phyloP scores from a whole-genome alignment of 2,329 filamentous ascomycete genomes.

The Aspergillus novoparasiticus region DNA sequence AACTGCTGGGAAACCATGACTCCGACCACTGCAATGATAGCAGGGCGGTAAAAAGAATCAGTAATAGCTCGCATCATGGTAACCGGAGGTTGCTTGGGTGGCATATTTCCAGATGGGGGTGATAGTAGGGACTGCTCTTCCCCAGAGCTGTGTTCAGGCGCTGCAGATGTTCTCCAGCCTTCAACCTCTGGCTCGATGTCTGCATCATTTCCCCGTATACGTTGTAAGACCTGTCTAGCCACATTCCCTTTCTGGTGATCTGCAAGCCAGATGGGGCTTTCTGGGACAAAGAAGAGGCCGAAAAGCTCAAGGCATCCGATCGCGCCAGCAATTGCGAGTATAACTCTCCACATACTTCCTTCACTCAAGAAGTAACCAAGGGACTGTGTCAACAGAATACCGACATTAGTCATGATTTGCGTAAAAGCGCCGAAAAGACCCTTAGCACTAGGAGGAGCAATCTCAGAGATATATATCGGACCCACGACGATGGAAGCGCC shows the following conservation, averaged over 20 bases:
- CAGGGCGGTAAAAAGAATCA: conserved; percentile 69
- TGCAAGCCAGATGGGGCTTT: conserved; percentile 87
- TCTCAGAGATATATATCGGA: conserved; percentile 91
- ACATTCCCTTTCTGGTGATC: conserved; percentile 61
- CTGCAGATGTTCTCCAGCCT: conserved; percentile 53
- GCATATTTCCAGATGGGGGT: conserved; percentile 60
- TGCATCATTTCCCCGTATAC: conserved; percentile 69
- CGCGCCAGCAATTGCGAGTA: conserved; percentile 71
- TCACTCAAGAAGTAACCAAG: conserved; percentile 86
- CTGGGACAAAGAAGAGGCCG: conserved; percentile 75
- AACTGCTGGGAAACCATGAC: conserved; percentile 94
- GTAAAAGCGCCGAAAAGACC: conserved; percentile 82
- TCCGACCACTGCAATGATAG: conserved; percentile 80
- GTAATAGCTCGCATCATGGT: conserved; percentile 67
- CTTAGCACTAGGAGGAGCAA: conserved; percentile 72
- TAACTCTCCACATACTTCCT: conserved; percentile 78
- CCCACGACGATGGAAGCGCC: conserved; percentile 91
- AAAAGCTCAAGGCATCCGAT: conserved; percentile 69
- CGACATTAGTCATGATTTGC: conserved; percentile 90
- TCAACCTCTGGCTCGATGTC: conserved; percentile 75
- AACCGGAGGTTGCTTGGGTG: conserved; percentile 67
- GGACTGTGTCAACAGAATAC: conserved; percentile 80
- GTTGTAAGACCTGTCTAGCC: conserved; percentile 70
- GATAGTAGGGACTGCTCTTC: conserved; percentile 73
- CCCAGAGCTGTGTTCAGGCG: conserved; percentile 35